Percentiles rank a stretch among this genome's conserved stretches.
Evolutionary conservation across 495 filamentous ascomycete genomes (phyloP).

Genomic region (Neurospora africana): DNA sequence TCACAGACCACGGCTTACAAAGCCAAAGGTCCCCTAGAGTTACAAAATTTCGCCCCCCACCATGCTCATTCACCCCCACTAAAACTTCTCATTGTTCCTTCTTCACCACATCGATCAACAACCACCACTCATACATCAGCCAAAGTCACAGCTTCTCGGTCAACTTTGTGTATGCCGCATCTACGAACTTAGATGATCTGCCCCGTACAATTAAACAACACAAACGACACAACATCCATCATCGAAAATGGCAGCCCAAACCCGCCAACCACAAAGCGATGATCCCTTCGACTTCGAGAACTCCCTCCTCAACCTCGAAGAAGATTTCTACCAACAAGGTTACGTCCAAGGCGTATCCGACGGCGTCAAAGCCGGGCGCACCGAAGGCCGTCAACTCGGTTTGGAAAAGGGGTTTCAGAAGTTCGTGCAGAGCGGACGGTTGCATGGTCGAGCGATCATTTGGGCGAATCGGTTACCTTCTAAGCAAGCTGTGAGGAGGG

Average conservation of each 20-base stretch:
- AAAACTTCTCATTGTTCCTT: not conserved
- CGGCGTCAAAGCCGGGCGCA: constrained; percentile 66
- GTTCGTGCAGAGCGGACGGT: constrained; percentile 62
- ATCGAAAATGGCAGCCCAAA: no score
- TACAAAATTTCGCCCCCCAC: not conserved
- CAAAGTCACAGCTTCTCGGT: no score
- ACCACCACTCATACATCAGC: not conserved
- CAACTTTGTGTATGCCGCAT: no score
- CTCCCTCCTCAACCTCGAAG: constrained; percentile 64
- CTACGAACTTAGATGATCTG: no score
- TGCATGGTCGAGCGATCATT: constrained; percentile 73
- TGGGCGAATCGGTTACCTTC: constrained; percentile 49
- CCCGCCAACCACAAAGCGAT: no score
- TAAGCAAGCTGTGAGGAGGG: no score
- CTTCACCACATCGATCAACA: not conserved
- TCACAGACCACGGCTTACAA: not conserved
- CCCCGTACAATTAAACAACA: no score
- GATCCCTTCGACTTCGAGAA: constrained; percentile 42
- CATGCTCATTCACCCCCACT: not conserved
- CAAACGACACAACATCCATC: no score
- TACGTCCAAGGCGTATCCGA: constrained; percentile 65
- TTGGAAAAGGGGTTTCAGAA: constrained; percentile 92
- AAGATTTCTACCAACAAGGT: constrained; percentile 77
- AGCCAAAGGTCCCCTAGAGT: not conserved
- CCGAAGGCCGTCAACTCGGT: constrained; percentile 83